Percentiles rank a stretch among this genome's conserved stretches.
Evolutionary conservation across 140 eudicot genomes (phyloP).

Genomic region (Flaveria floridana): DNA sequence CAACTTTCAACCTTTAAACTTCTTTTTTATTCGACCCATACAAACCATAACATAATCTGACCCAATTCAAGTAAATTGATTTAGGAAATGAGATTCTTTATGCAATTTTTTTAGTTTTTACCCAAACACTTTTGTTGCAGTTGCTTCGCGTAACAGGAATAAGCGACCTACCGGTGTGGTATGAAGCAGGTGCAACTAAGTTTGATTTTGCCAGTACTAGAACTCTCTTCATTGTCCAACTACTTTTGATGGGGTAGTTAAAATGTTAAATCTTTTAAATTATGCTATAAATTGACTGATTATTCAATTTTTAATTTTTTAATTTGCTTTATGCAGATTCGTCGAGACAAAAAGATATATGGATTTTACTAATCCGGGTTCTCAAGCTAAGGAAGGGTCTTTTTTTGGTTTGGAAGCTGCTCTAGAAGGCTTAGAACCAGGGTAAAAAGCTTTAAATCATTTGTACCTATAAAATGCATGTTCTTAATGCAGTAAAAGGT

Average conservation of each 20-base stretch:
- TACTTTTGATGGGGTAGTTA: conserved; percentile 81
- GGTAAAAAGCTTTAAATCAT: conserved; percentile 37
- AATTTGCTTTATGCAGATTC: conserved; percentile 43
- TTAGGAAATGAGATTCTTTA: background rate
- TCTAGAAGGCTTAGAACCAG: conserved; percentile 84
- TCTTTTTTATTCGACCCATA: background rate
- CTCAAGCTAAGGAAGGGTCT: conserved; percentile 88
- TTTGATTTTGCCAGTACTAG: conserved; percentile 79
- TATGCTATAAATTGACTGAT: background rate
- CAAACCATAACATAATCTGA: background rate
- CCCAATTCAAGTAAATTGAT: background rate
- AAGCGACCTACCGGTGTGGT: conserved; percentile 85
- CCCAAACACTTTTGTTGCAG: conserved; percentile 41
- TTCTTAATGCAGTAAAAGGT: conserved; percentile 6
- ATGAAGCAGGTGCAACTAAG: conserved; percentile 95
- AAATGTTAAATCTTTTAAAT: background rate
- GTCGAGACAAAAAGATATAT: conserved; percentile 88
- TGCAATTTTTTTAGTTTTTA: background rate
- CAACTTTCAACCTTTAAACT: background rate
- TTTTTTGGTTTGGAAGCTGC: conserved; percentile 88
- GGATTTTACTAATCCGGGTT: conserved; percentile 81
- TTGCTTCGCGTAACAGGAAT: conserved; percentile 79
- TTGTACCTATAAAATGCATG: background rate
- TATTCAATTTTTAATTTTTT: too few species aligned
- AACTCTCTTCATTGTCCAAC: conserved; percentile 73